A percentile compares a stretch with the other conserved stretches of the same genome.
These are phyloP conservation scores for Suillus ampliporus DNA, from an alignment of 768 basidiomycete species.

Conservation along the genomic window DNA sequence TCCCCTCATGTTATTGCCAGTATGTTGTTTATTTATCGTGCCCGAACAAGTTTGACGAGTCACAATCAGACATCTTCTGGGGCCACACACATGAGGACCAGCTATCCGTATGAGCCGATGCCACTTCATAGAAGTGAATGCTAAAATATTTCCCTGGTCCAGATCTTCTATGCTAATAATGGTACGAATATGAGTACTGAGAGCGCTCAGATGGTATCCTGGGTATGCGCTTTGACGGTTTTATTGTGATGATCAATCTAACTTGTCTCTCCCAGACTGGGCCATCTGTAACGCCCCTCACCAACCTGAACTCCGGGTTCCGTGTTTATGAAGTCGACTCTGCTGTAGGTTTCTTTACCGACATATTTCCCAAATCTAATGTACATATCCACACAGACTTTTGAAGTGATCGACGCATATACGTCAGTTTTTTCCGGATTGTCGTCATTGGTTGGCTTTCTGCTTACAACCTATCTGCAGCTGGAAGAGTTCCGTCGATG, in stretches of 20 bases:
- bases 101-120: conserved; percentile 51
- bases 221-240: conserved; percentile 40
- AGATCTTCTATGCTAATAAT: conserved; percentile 80
- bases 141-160: conserved; percentile 4
- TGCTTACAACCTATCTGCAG: conserved; percentile 38
- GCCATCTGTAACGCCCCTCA: conserved; percentile 72
- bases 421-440: conserved; percentile 54
- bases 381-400: conserved; percentile 53
- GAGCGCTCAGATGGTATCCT: conserved; percentile 60
- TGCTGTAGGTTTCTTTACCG: conserved; percentile 46
- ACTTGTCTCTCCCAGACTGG: conserved; percentile 52
- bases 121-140: neutral
- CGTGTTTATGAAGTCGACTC: conserved; percentile 55
- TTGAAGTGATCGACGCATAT: conserved; percentile 78
- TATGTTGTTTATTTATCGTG: conserved; percentile 40
- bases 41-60: conserved; percentile 16
- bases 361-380: neutral
- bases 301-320: conserved; percentile 78
- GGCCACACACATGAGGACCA: conserved; percentile 82
- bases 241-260: conserved; percentile 10
- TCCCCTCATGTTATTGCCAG: conserved; percentile 80
- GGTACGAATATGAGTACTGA: conserved; percentile 60
- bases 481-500: conserved; percentile 66
- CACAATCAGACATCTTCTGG: conserved; percentile 66
- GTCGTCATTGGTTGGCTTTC: neutral